phyloP scores from a whole-genome alignment of 345 rosid genomes.

The Gossypium raimondii region DNA sequence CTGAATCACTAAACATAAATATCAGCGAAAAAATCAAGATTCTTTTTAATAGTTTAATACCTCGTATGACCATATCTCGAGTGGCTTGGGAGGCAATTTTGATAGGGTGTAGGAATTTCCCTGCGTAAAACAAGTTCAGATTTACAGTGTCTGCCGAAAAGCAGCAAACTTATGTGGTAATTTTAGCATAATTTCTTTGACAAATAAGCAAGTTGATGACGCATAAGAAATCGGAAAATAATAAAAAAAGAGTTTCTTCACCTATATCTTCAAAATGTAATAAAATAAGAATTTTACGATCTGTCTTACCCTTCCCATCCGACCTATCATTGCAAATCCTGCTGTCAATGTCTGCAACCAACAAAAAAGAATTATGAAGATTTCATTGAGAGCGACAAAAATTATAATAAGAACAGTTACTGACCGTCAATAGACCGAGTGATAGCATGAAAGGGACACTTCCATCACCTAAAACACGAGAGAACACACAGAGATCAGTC shows the following conservation, averaged over 20 bases:
- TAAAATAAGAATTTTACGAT: constrained; percentile 12
- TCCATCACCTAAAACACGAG: constrained; percentile 71
- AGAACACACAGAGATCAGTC: not conserved
- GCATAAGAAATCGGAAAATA: not conserved
- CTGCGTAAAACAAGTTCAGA: constrained; percentile 35
- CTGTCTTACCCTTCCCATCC: constrained; percentile 67
- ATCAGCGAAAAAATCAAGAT: not conserved
- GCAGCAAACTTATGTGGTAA: not conserved
- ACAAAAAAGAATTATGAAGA: not conserved
- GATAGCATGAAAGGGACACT: constrained; percentile 67
- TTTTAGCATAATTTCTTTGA: not conserved
- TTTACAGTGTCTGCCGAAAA: not conserved
- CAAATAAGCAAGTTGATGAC: not conserved
- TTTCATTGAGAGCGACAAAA: not conserved
- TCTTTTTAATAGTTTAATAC: constrained; percentile 25
- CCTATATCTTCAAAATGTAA: not conserved
- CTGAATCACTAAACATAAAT: not conserved
- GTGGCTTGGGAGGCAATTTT: constrained; percentile 79
- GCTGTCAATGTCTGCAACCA: constrained; percentile 72
- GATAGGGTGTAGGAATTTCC: constrained; percentile 68
- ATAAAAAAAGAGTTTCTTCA: not conserved
- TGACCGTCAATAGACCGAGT: constrained; percentile 79
- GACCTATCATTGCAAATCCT: constrained; percentile 84
- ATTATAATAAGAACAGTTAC: constrained; percentile 16
- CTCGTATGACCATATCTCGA: constrained; percentile 89